Conservation (phyloP, 169 alveolate genomes). For the Hepatocystis sp. region DNA sequence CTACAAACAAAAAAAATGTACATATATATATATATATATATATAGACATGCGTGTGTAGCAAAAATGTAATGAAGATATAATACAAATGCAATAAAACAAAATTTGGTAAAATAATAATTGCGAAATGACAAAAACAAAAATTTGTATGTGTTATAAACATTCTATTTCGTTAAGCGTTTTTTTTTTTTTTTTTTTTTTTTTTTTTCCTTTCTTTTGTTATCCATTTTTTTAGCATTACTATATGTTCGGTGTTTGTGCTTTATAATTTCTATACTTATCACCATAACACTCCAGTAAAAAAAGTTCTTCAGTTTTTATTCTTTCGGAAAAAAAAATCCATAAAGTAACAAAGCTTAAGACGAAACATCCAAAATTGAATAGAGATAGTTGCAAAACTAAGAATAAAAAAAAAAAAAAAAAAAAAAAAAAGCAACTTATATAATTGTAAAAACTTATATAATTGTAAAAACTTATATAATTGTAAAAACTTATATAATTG, state of each 20-base stretch:
- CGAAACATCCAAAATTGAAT: slow-evolving; percentile 9
- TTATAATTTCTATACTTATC: slow-evolving; percentile 38
- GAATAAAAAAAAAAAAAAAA: slow-evolving; percentile 4
- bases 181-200: not conserved
- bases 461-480: no score
- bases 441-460: no score
- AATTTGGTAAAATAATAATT: no score
- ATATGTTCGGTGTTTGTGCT: slow-evolving; percentile 36
- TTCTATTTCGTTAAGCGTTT: not conserved
- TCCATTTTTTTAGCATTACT: slow-evolving; percentile 20
- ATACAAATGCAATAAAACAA: no score
- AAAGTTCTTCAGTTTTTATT: slow-evolving; percentile 32
- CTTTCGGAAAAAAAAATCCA: slow-evolving; percentile 46
- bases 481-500: no score
- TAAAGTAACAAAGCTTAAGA: slow-evolving; percentile 18
- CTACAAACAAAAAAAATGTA: slow-evolving; percentile 24
- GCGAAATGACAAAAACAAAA: no score
- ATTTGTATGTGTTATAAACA: no score
- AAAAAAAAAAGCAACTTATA: not conserved
- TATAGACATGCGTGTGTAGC: no score
- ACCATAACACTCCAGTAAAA: slow-evolving; percentile 35
- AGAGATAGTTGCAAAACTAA: slow-evolving; percentile 44
- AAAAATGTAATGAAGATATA: no score
- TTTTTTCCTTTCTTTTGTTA: not conserved
- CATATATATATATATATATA: no score